Evolutionary conservation across 805 yeast genomes (phyloP), one percentile per base, ranked within the genome.

Genomic region (Jamesozyma jinghongensis): DNA sequence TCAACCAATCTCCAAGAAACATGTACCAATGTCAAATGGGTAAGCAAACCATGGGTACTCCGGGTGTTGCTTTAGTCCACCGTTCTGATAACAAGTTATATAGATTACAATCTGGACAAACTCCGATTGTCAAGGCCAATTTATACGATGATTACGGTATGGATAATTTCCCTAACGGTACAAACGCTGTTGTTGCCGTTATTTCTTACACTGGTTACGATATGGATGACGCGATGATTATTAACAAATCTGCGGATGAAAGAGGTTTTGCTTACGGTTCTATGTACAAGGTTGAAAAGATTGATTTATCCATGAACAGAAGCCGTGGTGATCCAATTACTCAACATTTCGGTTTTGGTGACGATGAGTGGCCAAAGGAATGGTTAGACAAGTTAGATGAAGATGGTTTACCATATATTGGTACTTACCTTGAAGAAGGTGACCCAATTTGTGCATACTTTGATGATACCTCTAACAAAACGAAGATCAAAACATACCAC

Each of bases 11-110:
- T 20, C 98, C 98, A 57, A 84, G 98, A 78, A 92, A 92, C 64
- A 92, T 92, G 97, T 92, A 92, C 65, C 98, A 92, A 70, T 92
- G 98, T 69, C 98, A 92, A 74, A 92, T 92, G 98, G 97, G 97
- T 77, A 92, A 92, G 69, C 98, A 92, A 71, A 90, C 98, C 17
- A 92, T 92, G 98, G 98, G 98, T 66, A 92, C 98, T 4, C 98
- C 98, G 7, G 97, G 97, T 68, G 95, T 92, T 48, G 97, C 94
- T 0, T 70, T 90, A 40, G 75, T 70, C 34, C 95, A 87, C 63
- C 77, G 98, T 65, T 83, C 95, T 1, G 98, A 92, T 64, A 92
- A 92, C 69, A 92, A 90, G 63, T 68, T 92, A 45, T 92, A 92
- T 67, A 79, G 90, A 54, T 69, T 92, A 52, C 98, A 92, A 66